Conservation (phyloP, 2,329 filamentous ascomycete species). For the Penicillium expansum region DNA sequence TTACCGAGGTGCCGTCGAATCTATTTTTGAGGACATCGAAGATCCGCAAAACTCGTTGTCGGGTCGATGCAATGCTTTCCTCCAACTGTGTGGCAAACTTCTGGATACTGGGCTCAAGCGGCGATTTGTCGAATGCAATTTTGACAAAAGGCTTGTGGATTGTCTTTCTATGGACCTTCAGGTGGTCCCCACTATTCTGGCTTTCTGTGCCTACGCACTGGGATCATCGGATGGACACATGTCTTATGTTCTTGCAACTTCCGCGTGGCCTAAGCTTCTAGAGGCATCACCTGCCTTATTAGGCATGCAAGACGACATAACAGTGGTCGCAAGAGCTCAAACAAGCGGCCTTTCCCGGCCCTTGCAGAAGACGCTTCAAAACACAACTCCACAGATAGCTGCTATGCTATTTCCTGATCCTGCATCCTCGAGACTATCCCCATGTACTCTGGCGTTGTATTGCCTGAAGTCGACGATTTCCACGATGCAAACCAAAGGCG, state of each 20-base stretch:
- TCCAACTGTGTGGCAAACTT: slow-evolving; percentile 56
- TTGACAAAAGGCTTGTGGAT: slow-evolving; percentile 66
- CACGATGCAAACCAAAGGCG: slow-evolving; percentile 33
- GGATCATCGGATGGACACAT: slow-evolving; percentile 28
- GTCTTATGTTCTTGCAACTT: slow-evolving; percentile 28
- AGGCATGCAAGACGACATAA: slow-evolving; percentile 28
- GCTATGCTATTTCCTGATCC: slow-evolving; percentile 27
- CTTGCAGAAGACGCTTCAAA: slow-evolving; percentile 30
- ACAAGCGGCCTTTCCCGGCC: slow-evolving; percentile 30
- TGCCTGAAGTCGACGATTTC: slow-evolving; percentile 34
- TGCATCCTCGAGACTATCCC: slow-evolving; percentile 25
- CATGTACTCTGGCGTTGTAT: slow-evolving; percentile 34
- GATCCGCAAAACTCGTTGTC: slow-evolving; percentile 46
- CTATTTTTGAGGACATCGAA: slow-evolving; percentile 59
- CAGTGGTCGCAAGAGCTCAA: slow-evolving; percentile 21
- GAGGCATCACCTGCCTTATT: slow-evolving; percentile 30
- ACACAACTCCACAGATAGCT: slow-evolving; percentile 22
- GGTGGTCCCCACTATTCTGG: slow-evolving; percentile 33
- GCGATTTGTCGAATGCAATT: slow-evolving; percentile 69
- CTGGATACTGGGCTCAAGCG: slow-evolving; percentile 39
- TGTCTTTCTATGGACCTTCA: slow-evolving; percentile 61
- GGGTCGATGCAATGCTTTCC: slow-evolving; percentile 52
- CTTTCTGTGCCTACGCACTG: slow-evolving; percentile 34
- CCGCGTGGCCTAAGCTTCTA: slow-evolving; percentile 35
- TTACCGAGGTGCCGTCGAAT: slow-evolving; percentile 55